phyloP scores from a whole-genome alignment of 352 stramenopile genomes.

The Pythium scleroteichum region DNA sequence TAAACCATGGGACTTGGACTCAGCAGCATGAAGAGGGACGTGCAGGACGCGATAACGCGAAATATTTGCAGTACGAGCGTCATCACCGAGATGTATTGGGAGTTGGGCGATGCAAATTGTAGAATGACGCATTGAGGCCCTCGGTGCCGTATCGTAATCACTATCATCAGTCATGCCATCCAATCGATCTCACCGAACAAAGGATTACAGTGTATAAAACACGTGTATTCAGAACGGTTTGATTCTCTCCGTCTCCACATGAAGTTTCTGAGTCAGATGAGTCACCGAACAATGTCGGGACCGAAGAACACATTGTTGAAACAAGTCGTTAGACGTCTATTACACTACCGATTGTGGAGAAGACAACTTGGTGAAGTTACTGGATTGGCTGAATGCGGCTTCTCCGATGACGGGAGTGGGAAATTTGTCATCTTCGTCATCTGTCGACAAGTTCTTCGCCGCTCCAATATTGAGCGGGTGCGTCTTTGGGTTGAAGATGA shows the following conservation, averaged over 20 bases:
- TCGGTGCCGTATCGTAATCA: not conserved
- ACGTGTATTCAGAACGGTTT: not conserved
- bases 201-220: conserved; percentile 4
- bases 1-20: conserved; percentile 42
- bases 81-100: not conserved
- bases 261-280: not conserved
- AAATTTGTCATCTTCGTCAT: not conserved
- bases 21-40: conserved; percentile 36
- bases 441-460: not conserved
- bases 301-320: no score
- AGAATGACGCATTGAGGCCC: not conserved
- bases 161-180: not conserved
- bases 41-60: conserved; percentile 31
- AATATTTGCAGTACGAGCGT: conserved; percentile 21
- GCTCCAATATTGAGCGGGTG: conserved; percentile 24
- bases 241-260: not conserved
- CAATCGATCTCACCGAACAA: not conserved
- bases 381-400: not conserved
- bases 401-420: not conserved
- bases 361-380: no score
- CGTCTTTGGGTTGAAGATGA: conserved; percentile 51
- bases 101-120: not conserved
- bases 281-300: no score
- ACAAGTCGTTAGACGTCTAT: no score
- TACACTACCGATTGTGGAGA: no score